These are phyloP conservation scores for Spencermartinsiella ligniputridi DNA, from an alignment of 1,139 yeast genomes.

Conservation along the genomic window DNA sequence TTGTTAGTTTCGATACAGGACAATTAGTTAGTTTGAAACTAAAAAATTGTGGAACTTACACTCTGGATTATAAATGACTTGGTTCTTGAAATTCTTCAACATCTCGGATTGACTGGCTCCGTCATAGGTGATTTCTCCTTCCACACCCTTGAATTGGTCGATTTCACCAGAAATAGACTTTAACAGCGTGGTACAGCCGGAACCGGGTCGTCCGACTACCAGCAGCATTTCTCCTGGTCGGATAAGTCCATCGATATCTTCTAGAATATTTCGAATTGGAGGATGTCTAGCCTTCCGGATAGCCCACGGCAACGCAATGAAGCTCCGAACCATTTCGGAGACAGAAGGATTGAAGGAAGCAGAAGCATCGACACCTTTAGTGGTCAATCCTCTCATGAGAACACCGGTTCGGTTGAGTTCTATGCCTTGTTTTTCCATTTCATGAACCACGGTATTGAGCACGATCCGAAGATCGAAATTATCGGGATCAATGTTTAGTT, in stretches of 20 bases:
- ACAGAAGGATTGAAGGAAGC: constrained; percentile 51
- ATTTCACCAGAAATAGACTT: constrained; percentile 53
- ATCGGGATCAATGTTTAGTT: constrained; percentile 37
- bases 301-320: constrained; percentile 30
- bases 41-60: neutral
- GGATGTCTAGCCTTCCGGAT: constrained; percentile 22
- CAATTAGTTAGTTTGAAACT: neutral
- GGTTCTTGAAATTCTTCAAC: constrained; percentile 45
- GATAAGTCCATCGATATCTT: constrained; percentile 40
- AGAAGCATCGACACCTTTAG: constrained; percentile 48
- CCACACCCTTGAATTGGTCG: constrained; percentile 38
- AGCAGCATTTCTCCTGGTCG: constrained; percentile 59
- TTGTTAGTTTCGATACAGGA: constrained; percentile 5
- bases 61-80: constrained; percentile 58
- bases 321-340: constrained; percentile 38
- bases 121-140: constrained; percentile 47
- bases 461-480: constrained; percentile 41
- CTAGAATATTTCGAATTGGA: constrained; percentile 43
- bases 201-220: constrained; percentile 64
- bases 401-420: constrained; percentile 48
- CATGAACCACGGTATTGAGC: constrained; percentile 31
- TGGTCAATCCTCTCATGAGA: constrained; percentile 43
- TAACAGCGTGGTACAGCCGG: constrained; percentile 59
- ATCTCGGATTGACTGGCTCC: constrained; percentile 48
- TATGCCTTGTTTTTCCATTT: constrained; percentile 40